These are phyloP conservation scores for Botrytis porri DNA, from an alignment of 2,329 filamentous ascomycete genomes.

Conservation along the genomic window DNA sequence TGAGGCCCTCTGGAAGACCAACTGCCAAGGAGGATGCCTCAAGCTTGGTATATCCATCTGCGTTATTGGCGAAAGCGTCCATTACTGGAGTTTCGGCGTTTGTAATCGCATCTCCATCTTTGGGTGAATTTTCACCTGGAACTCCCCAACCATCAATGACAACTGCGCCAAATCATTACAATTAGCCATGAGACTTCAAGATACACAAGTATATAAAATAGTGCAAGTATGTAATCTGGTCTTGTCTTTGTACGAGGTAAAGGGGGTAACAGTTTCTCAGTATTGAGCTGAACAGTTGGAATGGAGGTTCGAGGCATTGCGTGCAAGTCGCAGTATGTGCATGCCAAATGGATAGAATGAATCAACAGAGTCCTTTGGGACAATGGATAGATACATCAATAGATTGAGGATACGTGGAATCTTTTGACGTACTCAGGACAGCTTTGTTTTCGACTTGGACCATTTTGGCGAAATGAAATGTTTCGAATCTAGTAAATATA, in stretches of 20 bases:
- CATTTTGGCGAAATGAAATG: constrained; percentile 48
- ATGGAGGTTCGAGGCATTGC: constrained; percentile 16
- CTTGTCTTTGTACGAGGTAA: constrained; percentile 5
- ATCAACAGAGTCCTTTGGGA: background rate
- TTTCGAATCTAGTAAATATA: constrained; percentile 16
- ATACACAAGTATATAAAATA: constrained; percentile 54
- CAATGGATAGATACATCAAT: background rate
- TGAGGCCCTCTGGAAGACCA: constrained; percentile 90
- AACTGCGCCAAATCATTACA: constrained; percentile 61
- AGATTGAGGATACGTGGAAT: constrained; percentile 36
- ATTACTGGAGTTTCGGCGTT: constrained; percentile 91
- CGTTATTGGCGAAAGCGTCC: constrained; percentile 82
- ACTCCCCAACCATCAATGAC: constrained; percentile 99
- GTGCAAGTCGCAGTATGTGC: background rate
- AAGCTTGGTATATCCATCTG: constrained; percentile 84
- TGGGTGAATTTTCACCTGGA: constrained; percentile 73
- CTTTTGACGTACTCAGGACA: constrained; percentile 56
- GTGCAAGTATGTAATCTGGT: constrained; percentile 43
- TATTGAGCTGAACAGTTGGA: constrained; percentile 18
- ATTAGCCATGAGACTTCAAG: constrained; percentile 60
- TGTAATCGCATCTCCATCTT: constrained; percentile 91
- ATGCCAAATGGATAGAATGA: constrained; percentile 11
- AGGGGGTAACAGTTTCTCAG: constrained; percentile 16
- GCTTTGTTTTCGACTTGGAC: constrained; percentile 61
- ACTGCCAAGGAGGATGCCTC: constrained; percentile 96